phyloP scores from a whole-genome alignment of 176 grass and related monocot genomes.

The Elaeis guineensis region DNA sequence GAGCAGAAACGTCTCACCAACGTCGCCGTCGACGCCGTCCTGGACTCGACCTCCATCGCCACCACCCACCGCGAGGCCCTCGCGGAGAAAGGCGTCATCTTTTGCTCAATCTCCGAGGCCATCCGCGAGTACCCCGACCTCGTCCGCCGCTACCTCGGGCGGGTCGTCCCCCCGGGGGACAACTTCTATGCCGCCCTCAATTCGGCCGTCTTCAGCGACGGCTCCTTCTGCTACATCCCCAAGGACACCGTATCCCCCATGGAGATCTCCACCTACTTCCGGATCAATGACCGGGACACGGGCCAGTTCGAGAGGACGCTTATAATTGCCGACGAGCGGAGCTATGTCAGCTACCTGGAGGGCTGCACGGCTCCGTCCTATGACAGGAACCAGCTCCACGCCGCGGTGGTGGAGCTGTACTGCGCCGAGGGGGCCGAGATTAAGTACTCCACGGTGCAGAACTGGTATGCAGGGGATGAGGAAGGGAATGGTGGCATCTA shows the following conservation, averaged over 20 bases:
- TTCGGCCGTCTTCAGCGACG: slow-evolving; percentile 87
- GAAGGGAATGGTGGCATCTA: slow-evolving; percentile 82
- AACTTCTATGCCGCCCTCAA: slow-evolving; percentile 97
- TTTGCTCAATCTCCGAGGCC: slow-evolving; percentile 96
- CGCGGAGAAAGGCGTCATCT: slow-evolving; percentile 80
- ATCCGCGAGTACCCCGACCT: slow-evolving; percentile 86
- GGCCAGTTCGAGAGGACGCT: slow-evolving; percentile 93
- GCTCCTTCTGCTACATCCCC: slow-evolving; percentile 95
- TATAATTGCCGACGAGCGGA: slow-evolving; percentile 73
- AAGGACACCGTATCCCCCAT: slow-evolving; percentile 88
- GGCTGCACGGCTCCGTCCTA: slow-evolving; percentile 83
- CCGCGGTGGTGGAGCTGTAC: slow-evolving; percentile 81
- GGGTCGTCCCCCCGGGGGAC: slow-evolving; percentile 54
- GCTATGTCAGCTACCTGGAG: slow-evolving; percentile 87
- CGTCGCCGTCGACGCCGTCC: slow-evolving; percentile 90
- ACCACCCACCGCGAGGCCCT: slow-evolving; percentile 75
- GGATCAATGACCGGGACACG: slow-evolving; percentile 80
- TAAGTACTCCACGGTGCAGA: slow-evolving; percentile 94
- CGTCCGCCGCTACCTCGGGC: slow-evolving; percentile 56
- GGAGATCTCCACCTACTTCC: slow-evolving; percentile 96
- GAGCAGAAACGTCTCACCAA: slow-evolving; percentile 96
- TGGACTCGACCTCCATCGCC: slow-evolving; percentile 88
- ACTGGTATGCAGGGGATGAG: slow-evolving; percentile 91
- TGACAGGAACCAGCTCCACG: slow-evolving; percentile 84
- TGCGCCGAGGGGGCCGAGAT: slow-evolving; percentile 80